A percentile compares a stretch with the other conserved stretches of the same genome.
Evolutionary conservation across 257 asterid genomes (phyloP).

Genomic region (Capsicum rhomboideum): DNA sequence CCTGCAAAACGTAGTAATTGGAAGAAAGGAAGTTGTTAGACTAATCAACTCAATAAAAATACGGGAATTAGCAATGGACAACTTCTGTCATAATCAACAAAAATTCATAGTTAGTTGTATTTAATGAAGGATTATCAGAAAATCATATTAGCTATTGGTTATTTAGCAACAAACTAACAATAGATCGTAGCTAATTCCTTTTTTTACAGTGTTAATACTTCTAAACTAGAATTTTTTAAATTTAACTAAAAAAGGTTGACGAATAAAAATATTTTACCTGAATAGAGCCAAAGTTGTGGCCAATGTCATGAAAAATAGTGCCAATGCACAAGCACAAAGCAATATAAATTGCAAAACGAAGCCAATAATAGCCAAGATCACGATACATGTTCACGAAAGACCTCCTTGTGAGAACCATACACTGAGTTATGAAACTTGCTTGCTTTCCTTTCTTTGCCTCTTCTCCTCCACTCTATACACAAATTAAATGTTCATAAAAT

Average conservation of each 20-base stretch:
- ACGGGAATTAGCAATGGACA: too few relatives aligned
- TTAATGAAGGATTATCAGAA: too few relatives aligned
- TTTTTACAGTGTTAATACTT: too few relatives aligned
- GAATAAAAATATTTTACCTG: slow-evolving; percentile 13
- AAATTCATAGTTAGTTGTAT: too few relatives aligned
- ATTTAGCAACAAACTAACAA: too few relatives aligned
- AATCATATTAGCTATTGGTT: too few relatives aligned
- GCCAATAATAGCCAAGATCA: slow-evolving; percentile 59
- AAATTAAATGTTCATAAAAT: too few relatives aligned
- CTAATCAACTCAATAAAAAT: too few relatives aligned
- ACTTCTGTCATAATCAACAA: too few relatives aligned
- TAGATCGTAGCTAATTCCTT: too few relatives aligned
- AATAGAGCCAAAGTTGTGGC: slow-evolving; percentile 36
- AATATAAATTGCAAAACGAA: slow-evolving; percentile 42
- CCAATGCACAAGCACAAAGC: slow-evolving; percentile 43
- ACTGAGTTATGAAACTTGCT: slow-evolving; percentile 43
- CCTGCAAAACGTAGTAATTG: slow-evolving; percentile 8
- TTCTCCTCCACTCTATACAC: too few relatives aligned
- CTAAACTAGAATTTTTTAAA: too few relatives aligned
- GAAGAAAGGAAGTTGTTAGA: neutral
- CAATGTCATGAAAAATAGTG: slow-evolving; percentile 38
- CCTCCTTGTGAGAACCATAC: slow-evolving; percentile 38
- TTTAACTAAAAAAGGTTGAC: neutral
- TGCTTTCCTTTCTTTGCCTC: slow-evolving; percentile 23
- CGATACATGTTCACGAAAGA: slow-evolving; percentile 61